Base-by-base conservation (phyloP, 805 yeast genomes). In the Phaffomyces antillensis region DNA sequence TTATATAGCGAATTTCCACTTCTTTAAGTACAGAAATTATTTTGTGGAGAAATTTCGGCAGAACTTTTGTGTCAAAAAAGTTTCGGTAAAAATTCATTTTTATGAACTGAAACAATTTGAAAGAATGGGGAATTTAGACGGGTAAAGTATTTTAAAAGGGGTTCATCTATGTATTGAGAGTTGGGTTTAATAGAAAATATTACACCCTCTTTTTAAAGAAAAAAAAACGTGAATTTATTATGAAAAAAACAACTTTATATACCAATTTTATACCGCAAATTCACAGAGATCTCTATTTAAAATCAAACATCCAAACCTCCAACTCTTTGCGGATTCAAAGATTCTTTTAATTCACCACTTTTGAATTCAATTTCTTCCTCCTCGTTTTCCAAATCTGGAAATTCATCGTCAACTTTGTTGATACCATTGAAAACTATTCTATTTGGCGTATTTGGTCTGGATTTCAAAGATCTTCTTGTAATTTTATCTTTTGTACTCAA, bases 401-500 rank as follows among this genome's bases (percentile, higher is more conserved):
- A 58, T 38, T 55, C 51, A 39, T 64, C 68, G 40, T 68, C 71
- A 1, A 50, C 49, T 37, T 60, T 58, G 3, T 51, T 37, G 1
- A 66, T 50, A 3, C 72, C 71, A 40, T 66, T 68, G 50, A 62
- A 68, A 0, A 59, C 77, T 32, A 85, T 67, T 44, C 71, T 60
- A 55, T 85, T 85, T 0, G 89, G 89, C 2, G 85, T 79, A 15
- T 71, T 70, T 3, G 75, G 70, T 49, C 75, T 71, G 17, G 74
- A 59, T n/a, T 73, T 52, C n/a, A 76, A 47, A 2, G 77, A 72
- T 8, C 68, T 59, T 39, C 65, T 58, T 5, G 77, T 69, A 24
- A 86, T 75, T 2, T 67, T 66, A 35, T 72, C 75, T 33, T 61
- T 60, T 1, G 79, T 67, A 1, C 85, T 68, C 47, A 71, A 48